Base-by-base conservation (phyloP, 306 rosid genomes). In the Cyamopsis tetragonoloba region DNA sequence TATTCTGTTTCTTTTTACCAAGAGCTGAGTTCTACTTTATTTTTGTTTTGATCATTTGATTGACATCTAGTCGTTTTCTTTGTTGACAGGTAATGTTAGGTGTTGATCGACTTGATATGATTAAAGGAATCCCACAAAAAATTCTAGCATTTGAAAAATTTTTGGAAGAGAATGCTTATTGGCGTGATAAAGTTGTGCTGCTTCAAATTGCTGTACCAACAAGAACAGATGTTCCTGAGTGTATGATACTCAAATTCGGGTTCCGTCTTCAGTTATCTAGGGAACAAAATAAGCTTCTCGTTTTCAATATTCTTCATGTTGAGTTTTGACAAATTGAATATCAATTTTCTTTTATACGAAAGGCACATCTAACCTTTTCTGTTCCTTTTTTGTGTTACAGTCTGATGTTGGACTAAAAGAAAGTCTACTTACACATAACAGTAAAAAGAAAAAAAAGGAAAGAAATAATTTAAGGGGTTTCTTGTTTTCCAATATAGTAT, bases 181-280 rank as follows among this genome's bases (percentile, higher is more conserved):
- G 95, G 95, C 86, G 84, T 71, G 92, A 84, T 53, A 91, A 86
- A 83, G 97, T 91, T 19, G 97, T 91, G 62, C 79, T 91, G 77
- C 84, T 91, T 79, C 97, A 91, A 82, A 91, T 91, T 84, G 97
- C 97, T 2, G 97, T 91, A 73, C 97, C 97, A 60, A 91, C 97
- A 46, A 84, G 97, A 73, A 91, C 97, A 9, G 97, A 91, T 73
- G 97, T 91, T 70, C 97, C 97, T 41, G 97, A 91, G 72, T 91
- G 97, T 91, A 91, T 49, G 89, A 41, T 68, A 26, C 76, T 70
- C 37, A 12, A 61, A 57, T 60, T 68, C 28, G 20, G 57, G 51
- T 32, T 60, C 66, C 12, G 19, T 74, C 66, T 50, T 78, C 41
- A 39, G 14, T 66, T 6, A 63, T 12, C 41, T 43, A 62, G 70